Base-by-base conservation (phyloP, 1,139 yeast species). In the Diutina scorzettiae region DNA sequence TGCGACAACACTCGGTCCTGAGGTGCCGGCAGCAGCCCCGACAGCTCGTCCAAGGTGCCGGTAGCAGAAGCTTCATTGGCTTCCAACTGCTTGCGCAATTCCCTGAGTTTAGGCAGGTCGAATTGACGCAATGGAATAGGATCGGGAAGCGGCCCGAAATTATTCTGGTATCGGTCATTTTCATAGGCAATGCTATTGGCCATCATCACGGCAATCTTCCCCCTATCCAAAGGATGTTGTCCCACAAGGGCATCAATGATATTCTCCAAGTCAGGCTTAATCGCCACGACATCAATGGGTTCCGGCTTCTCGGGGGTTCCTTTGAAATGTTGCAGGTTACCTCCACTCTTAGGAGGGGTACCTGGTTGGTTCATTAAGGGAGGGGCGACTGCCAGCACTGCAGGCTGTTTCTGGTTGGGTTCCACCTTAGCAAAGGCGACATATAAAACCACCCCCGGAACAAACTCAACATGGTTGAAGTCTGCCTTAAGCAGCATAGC, bases 31-130 rank as follows among this genome's bases (percentile, higher is more conserved):
- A 34, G 39, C 11, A 19, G 21, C 16, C 25, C 43, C 9, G 21
- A n/a, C 3, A 12, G 12, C 5, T 20, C 25, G 14, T 12, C 11
- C 14, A 21, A 32, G 14, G 23, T 32, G 9, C 45, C 47, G 12
- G 44, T 40, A 19, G 47, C 40, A 2, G 50, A 55, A 23, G 50
- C 55, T 46, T 66, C 71, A 43, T 57, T 63, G 45, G 52, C 69
- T 44, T 77, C 82, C 47, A 78, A 70, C 14, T 60, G 52, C 52
- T 77, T 77, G 45, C 82, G 63, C 44, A 77, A 62, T 52, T 78
- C 83, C 37, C 74, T 53, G 45, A 91, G 66, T 47, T 79, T 82
- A 11, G 96, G 94, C 0, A 96, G 86, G 58, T 87, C 96, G 59
- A 84, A 89, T 46, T 78, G 81, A 48, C 95, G 71, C 27, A 67